These are phyloP conservation scores for Helicocarpus griseus DNA, from an alignment of 2,329 filamentous ascomycete genomes.

Conservation along the genomic window DNA sequence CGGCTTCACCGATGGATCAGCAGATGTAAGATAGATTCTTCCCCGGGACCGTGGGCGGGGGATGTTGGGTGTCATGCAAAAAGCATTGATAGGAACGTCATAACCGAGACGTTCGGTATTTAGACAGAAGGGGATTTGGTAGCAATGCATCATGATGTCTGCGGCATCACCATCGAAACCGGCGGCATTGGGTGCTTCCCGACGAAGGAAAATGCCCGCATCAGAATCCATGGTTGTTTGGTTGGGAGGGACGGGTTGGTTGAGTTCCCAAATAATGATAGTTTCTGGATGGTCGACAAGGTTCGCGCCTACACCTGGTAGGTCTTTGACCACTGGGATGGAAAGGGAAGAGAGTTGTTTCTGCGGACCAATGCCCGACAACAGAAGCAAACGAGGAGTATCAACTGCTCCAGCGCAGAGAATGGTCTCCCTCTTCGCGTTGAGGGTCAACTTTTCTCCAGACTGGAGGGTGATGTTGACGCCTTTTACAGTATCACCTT, in stretches of 20 bases:
- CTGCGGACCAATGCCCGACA: constrained; percentile 45
- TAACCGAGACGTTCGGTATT: constrained; percentile 78
- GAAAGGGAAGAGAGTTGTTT: constrained; percentile 42
- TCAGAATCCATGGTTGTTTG: constrained; percentile 90
- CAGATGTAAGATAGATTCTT: constrained; percentile 64
- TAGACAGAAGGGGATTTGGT: constrained; percentile 84
- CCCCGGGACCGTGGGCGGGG: constrained; percentile 71
- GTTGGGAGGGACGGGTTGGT: constrained; percentile 64
- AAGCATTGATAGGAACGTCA: constrained; percentile 61
- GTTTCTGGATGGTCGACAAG: constrained; percentile 55
- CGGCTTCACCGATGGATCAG: constrained; percentile 67
- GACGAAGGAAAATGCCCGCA: constrained; percentile 77
- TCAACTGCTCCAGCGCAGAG: constrained; percentile 73
- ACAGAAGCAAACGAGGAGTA: constrained; percentile 58
- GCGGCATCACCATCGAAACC: constrained; percentile 63
- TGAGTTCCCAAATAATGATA: constrained; percentile 69
- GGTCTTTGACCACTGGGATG: constrained; percentile 49
- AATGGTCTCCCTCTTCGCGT: constrained; percentile 64
- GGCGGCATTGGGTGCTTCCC: constrained; percentile 60
- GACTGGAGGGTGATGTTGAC: constrained; percentile 58
- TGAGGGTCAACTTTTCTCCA: constrained; percentile 45
- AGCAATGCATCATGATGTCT: constrained; percentile 95
- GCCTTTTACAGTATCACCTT: constrained; percentile 60
- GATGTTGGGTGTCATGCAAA: constrained; percentile 92
- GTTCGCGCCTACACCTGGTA: constrained; percentile 56